Evolutionary conservation across 139 green algal genomes (phyloP).

Genomic region (Asterochloris sp.): DNA sequence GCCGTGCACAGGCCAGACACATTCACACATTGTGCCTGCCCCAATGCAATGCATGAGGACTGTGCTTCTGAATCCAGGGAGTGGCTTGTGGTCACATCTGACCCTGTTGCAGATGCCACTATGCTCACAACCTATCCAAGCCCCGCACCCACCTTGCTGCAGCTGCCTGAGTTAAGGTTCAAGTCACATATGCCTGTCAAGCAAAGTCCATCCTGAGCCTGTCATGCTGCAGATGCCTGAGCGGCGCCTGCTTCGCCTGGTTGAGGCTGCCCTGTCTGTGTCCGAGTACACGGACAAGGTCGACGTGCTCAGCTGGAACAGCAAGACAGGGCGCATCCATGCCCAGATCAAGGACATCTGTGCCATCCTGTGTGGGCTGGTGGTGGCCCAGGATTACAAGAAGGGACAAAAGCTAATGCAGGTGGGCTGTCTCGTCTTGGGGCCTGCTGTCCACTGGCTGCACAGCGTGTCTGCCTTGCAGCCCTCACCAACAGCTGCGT

Average conservation of each 20-base stretch:
- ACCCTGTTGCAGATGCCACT: no score
- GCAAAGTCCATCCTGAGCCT: no score
- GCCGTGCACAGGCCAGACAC: no score
- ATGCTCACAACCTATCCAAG: no score
- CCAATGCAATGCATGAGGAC: no score
- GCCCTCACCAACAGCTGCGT: no score
- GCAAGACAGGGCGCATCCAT: constrained; percentile 71
- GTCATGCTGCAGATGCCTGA: constrained; percentile 44
- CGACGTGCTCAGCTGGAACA: constrained; percentile 81
- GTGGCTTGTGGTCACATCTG: no score
- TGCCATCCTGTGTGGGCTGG: constrained; percentile 77
- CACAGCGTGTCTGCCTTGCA: background rate
- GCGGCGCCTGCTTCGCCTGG: constrained; percentile 71
- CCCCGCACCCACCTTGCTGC: no score
- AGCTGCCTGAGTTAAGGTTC: no score
- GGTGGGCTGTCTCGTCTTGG: constrained; percentile 26
- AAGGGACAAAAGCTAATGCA: constrained; percentile 79
- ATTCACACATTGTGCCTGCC: no score
- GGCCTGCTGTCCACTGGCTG: background rate
- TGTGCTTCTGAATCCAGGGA: no score
- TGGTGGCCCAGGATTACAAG: constrained; percentile 74
- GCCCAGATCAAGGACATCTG: constrained; percentile 86
- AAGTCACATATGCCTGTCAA: no score
- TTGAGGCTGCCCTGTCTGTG: constrained; percentile 88
- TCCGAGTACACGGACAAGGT: constrained; percentile 92